Evolutionary conservation across 2,329 filamentous ascomycete species (phyloP).

Genomic region (Scytalidium sp.): DNA sequence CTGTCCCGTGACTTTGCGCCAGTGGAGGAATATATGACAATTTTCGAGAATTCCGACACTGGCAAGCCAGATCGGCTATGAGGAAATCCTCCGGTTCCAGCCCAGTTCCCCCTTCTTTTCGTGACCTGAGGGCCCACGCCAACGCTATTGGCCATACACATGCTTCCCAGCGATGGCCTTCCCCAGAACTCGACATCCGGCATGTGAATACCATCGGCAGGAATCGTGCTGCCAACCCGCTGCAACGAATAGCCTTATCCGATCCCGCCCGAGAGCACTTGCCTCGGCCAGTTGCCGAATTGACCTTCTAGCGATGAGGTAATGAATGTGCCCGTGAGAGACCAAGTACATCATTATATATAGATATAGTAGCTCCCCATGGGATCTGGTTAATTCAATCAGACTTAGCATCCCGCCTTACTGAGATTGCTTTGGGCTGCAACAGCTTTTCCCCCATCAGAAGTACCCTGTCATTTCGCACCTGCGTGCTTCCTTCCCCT

Average conservation of each 20-base stretch:
- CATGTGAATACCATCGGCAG: slow-evolving; percentile 21
- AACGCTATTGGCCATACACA: neutral
- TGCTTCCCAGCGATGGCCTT: neutral
- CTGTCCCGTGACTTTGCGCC: neutral
- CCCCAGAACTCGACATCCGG: slow-evolving; percentile 2
- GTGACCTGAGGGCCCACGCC: neutral
- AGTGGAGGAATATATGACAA: slow-evolving; percentile 57
- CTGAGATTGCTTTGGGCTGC: no score
- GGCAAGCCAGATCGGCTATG: slow-evolving; percentile 47
- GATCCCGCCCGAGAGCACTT: slow-evolving; percentile 11
- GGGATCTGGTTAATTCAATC: no score
- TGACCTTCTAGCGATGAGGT: neutral
- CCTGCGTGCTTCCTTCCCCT: neutral
- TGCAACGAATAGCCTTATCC: slow-evolving; percentile 4
- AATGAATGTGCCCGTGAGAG: neutral
- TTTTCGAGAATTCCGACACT: slow-evolving; percentile 60
- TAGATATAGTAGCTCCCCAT: no score
- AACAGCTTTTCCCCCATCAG: no score
- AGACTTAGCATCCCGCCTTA: no score
- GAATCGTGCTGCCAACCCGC: slow-evolving; percentile 1
- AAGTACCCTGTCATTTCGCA: no score
- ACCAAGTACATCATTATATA: neutral
- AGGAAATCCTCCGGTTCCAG: slow-evolving; percentile 7
- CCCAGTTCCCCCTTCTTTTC: slow-evolving; percentile 9
- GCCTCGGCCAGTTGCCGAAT: slow-evolving; percentile 13